Percentiles rank a stretch among this genome's conserved stretches.
Evolutionary conservation across 148 eudicot species (phyloP).

Genomic region (Beta vulgaris): DNA sequence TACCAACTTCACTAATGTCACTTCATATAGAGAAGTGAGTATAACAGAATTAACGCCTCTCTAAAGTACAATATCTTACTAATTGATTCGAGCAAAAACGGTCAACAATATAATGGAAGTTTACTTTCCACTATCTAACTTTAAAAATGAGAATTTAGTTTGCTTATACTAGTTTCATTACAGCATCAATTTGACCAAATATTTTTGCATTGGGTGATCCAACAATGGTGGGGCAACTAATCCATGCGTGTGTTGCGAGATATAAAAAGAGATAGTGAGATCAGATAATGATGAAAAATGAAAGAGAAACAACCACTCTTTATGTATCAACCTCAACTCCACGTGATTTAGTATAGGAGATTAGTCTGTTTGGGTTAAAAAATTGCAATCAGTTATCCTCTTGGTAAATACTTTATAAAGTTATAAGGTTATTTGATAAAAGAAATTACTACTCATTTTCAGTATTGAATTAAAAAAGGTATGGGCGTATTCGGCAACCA

Average conservation of each 20-base stretch:
- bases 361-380: too few species aligned
- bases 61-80: background rate
- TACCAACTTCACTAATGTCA: constrained; percentile 32
- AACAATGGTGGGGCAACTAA: constrained; percentile 27
- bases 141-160: background rate
- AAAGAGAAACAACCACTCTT: too few species aligned
- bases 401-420: too few species aligned
- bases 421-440: too few species aligned
- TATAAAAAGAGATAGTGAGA: background rate
- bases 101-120: background rate
- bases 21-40: constrained; percentile 29
- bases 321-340: too few species aligned
- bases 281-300: background rate
- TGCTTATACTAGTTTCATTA: background rate
- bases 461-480: too few species aligned
- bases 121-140: background rate
- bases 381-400: too few species aligned
- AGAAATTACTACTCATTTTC: too few species aligned
- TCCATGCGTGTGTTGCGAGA: constrained; percentile 4
- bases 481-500: too few species aligned
- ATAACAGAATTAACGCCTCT: constrained; percentile 9
- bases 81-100: background rate
- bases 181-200: constrained; percentile 12
- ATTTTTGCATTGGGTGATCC: constrained; percentile 13
- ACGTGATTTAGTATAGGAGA: too few species aligned